Percentiles rank a stretch among this genome's conserved stretches.
phyloP scores from a whole-genome alignment of 208 protist genomes.

The Acanthamoeba pearcei region DNA sequence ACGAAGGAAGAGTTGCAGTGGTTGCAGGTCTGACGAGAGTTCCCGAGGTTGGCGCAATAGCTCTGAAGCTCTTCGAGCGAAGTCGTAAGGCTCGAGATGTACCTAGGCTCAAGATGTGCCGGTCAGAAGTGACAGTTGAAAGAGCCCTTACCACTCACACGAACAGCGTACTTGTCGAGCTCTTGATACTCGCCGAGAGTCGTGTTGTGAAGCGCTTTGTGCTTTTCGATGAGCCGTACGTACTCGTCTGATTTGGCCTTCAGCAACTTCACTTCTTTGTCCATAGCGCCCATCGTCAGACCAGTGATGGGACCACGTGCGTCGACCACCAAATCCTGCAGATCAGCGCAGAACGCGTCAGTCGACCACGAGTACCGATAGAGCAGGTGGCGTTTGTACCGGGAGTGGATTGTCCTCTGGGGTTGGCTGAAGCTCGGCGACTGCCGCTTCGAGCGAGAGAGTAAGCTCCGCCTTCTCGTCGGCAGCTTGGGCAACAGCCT shows the following conservation, averaged over 20 bases:
- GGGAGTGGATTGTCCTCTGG: too few species aligned
- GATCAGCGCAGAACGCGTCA: neutral
- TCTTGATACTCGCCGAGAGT: constrained; percentile 14
- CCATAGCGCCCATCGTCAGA: neutral
- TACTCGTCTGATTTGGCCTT: constrained; percentile 2
- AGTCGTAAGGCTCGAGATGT: constrained; percentile 11
- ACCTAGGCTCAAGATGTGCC: neutral
- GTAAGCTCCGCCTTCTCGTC: too few species aligned
- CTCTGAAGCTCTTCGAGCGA: constrained; percentile 43
- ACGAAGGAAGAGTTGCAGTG: neutral
- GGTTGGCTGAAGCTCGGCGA: too few species aligned
- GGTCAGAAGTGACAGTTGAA: neutral
- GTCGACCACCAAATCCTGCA: neutral
- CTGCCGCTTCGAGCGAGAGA: too few species aligned
- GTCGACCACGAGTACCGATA: neutral
- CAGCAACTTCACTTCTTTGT: neutral
- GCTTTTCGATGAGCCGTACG: neutral
- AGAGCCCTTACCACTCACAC: too few species aligned
- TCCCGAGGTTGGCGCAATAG: constrained; percentile 13
- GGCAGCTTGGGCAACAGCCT: too few species aligned
- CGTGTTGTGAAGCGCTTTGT: constrained; percentile 25
- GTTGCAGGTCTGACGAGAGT: neutral
- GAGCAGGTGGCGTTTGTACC: too few species aligned
- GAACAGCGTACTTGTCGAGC: constrained; percentile 30
- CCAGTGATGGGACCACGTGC: neutral